Evolutionary conservation across 2,329 filamentous ascomycete genomes (phyloP).

Genomic region (Juglanconis oblonga): DNA sequence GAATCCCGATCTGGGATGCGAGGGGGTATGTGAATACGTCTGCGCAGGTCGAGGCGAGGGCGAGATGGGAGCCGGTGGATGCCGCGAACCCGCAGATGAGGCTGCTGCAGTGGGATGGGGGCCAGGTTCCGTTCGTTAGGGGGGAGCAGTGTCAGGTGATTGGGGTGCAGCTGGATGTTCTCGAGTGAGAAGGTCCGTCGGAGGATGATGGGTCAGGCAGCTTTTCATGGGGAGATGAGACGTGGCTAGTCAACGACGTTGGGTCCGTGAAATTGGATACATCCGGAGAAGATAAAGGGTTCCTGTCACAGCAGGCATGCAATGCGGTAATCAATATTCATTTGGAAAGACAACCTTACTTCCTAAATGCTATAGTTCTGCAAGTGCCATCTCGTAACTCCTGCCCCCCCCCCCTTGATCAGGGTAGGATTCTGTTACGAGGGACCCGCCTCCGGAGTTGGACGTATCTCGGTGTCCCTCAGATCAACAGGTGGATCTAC

Average conservation of each 20-base stretch:
- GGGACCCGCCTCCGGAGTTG: not conserved
- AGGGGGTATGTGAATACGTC: conserved; percentile 29
- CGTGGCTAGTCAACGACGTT: too few relatives aligned
- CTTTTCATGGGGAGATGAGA: too few relatives aligned
- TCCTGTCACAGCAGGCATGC: too few relatives aligned
- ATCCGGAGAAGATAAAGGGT: too few relatives aligned
- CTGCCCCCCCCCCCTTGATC: too few relatives aligned
- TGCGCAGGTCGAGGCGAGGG: conserved; percentile 24
- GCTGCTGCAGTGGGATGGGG: conserved; percentile 27
- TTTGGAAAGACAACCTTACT: too few relatives aligned
- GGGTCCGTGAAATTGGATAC: too few relatives aligned
- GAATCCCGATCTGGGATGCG: conserved; percentile 28
- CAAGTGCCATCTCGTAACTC: too few relatives aligned
- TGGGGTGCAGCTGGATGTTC: conserved; percentile 20
- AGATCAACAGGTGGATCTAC: not conserved
- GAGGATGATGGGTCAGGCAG: not conserved
- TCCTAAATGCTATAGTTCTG: too few relatives aligned
- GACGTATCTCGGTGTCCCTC: not conserved
- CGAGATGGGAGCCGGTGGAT: conserved; percentile 27
- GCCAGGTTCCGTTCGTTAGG: conserved; percentile 23
- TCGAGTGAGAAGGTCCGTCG: conserved; percentile 9
- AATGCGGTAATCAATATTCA: too few relatives aligned
- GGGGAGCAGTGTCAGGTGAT: conserved; percentile 22
- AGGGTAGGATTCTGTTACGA: not conserved
- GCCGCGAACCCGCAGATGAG: conserved; percentile 20